Evolutionary conservation across 352 stramenopile genomes (phyloP).

Genomic region (Phytophthora constricta): DNA sequence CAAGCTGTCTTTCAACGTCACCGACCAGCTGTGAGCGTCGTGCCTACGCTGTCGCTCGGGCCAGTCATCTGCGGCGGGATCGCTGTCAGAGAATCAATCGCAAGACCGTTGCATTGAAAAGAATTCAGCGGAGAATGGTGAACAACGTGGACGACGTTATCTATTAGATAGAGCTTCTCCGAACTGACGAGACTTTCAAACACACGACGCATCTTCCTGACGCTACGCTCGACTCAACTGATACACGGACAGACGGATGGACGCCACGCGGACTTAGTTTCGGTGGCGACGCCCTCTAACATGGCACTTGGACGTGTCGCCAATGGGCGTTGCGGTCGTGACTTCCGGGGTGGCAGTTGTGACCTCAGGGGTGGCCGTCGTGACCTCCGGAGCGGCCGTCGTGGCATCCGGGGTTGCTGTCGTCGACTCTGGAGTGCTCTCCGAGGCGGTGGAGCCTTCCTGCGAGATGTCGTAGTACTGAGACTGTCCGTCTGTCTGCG

Average conservation of each 20-base stretch:
- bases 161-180: constrained; percentile 25
- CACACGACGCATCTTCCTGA: constrained; percentile 14
- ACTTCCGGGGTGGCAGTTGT: background rate
- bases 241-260: constrained; percentile 28
- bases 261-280: constrained; percentile 24
- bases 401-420: constrained; percentile 11
- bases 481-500: constrained; percentile 8
- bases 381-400: constrained; percentile 2
- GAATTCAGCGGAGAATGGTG: background rate
- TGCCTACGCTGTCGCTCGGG: constrained; percentile 13
- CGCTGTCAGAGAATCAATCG: background rate
- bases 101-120: constrained; percentile 12
- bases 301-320: constrained; percentile 33
- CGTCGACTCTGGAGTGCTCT: background rate
- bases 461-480: constrained; percentile 4
- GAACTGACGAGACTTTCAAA: constrained; percentile 21
- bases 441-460: constrained; percentile 1
- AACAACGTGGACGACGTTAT: constrained; percentile 21
- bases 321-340: constrained; percentile 11
- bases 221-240: constrained; percentile 27
- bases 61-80: constrained; percentile 18
- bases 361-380: constrained; percentile 2
- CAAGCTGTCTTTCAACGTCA: background rate
- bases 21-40: constrained; percentile 15
- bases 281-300: constrained; percentile 26